Evolutionary conservation across 805 yeast genomes (phyloP).

Genomic region (Monosporozyma aquatica): DNA sequence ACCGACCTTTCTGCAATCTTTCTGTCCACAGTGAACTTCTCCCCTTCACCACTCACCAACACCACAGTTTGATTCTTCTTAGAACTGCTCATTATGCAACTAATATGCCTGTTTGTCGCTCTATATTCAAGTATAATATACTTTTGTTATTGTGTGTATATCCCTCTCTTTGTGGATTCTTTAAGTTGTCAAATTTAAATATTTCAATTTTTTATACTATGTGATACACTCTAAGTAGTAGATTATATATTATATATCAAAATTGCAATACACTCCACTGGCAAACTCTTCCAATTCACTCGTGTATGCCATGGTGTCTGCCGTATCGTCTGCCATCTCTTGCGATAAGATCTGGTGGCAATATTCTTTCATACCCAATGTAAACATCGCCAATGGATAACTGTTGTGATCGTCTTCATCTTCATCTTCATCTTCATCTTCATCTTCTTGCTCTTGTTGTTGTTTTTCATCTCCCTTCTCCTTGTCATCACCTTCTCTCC

Average conservation of each 20-base stretch:
- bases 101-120: not conserved
- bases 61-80: slow-evolving; percentile 30
- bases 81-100: slow-evolving; percentile 4
- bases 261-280: slow-evolving; percentile 1
- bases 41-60: slow-evolving; percentile 73
- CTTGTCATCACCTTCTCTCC: not conserved
- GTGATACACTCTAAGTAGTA: too few species aligned
- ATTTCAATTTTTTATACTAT: too few species aligned
- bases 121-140: too few species aligned
- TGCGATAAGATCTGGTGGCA: not conserved
- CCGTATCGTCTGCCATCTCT: not conserved
- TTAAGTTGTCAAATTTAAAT: too few species aligned
- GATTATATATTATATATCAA: not conserved
- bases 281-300: slow-evolving; percentile 1
- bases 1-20: slow-evolving; percentile 82
- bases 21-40: slow-evolving; percentile 64
- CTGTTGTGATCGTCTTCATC: not conserved
- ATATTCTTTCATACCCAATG: not conserved
- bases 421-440: not conserved
- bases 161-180: too few species aligned
- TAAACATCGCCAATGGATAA: not conserved
- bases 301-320: not conserved
- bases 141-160: too few species aligned
- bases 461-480: not conserved
- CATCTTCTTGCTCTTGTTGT: not conserved